A percentile compares a stretch with the other conserved stretches of the same genome.
These are phyloP conservation scores for Aaosphaeria pasadenensis DNA, from an alignment of 2,329 filamentous ascomycete genomes.

Conservation along the genomic window DNA sequence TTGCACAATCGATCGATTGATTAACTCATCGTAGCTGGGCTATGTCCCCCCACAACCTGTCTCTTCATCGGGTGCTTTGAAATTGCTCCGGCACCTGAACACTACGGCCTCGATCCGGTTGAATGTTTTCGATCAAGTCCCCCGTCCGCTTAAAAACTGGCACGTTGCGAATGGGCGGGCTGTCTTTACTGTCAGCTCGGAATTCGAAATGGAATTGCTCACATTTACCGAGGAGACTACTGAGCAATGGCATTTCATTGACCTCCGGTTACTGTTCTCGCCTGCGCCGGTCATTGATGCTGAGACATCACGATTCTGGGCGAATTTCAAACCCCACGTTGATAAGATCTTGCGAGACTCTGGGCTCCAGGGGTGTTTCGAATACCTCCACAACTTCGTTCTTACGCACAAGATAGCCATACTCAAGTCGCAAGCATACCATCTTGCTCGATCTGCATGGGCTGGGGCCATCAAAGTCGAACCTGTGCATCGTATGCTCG, in stretches of 20 bases:
- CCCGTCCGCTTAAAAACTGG: constrained; percentile 73
- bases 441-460: constrained; percentile 71
- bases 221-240: constrained; percentile 81
- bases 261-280: constrained; percentile 79
- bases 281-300: constrained; percentile 62
- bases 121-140: constrained; percentile 81
- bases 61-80: constrained; percentile 67
- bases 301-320: constrained; percentile 55
- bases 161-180: constrained; percentile 80
- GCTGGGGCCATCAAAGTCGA: constrained; percentile 75
- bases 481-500: constrained; percentile 73
- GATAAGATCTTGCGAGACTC: constrained; percentile 69
- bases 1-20: background rate
- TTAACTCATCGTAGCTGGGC: constrained; percentile 52
- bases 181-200: constrained; percentile 77
- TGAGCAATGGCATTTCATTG: constrained; percentile 90
- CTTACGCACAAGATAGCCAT: constrained; percentile 88
- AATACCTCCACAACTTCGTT: constrained; percentile 81
- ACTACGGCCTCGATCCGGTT: constrained; percentile 78
- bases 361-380: constrained; percentile 77
- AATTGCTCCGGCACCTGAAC: constrained; percentile 77
- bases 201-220: constrained; percentile 92
- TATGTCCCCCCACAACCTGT: constrained; percentile 75
- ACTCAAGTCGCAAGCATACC: constrained; percentile 71
- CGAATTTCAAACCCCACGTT: constrained; percentile 65